Percentiles rank a stretch among this genome's conserved stretches.
Conservation (phyloP, 73 alveolate species). For the Uronychia setigera region DNA sequence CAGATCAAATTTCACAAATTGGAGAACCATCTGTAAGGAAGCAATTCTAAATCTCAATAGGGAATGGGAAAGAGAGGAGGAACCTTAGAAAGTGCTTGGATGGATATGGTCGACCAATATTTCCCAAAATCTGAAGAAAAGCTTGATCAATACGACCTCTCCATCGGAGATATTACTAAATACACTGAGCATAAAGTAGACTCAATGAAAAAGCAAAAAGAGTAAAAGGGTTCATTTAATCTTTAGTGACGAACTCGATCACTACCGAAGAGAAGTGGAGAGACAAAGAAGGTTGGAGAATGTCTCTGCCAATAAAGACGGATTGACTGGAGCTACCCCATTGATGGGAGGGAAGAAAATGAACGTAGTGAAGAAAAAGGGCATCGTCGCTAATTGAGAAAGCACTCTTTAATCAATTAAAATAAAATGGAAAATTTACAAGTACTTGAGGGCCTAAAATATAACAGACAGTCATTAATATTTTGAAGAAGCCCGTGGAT, state of each 20-base stretch:
- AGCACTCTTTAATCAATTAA: background rate
- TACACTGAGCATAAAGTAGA: conserved; percentile 43
- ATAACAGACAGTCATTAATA: background rate
- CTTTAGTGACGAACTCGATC: conserved; percentile 37
- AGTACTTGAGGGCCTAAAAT: background rate
- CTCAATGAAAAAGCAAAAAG: conserved; percentile 42
- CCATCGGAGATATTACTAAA: conserved; percentile 25
- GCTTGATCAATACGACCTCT: conserved; percentile 13
- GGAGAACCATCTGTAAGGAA: conserved; percentile 43
- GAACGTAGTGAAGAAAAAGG: background rate
- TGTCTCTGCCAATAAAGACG: background rate
- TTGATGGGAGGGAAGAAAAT: background rate
- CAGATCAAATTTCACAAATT: conserved; percentile 19
- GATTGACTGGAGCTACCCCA: background rate
- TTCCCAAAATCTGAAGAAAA: conserved; percentile 18
- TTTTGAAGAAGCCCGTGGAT: background rate
- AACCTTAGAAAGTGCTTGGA: conserved; percentile 31
- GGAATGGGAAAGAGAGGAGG: conserved; percentile 50
- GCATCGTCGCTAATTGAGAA: background rate
- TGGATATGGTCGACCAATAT: conserved; percentile 28
- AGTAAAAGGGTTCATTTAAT: background rate
- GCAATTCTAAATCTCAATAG: background rate
- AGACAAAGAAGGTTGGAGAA: conserved; percentile 33
- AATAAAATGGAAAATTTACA: background rate
- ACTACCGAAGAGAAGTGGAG: conserved; percentile 37